Percentiles rank a stretch among this genome's conserved stretches.
Conservation (phyloP, 352 stramenopile species). For the Phytophthora pini region DNA sequence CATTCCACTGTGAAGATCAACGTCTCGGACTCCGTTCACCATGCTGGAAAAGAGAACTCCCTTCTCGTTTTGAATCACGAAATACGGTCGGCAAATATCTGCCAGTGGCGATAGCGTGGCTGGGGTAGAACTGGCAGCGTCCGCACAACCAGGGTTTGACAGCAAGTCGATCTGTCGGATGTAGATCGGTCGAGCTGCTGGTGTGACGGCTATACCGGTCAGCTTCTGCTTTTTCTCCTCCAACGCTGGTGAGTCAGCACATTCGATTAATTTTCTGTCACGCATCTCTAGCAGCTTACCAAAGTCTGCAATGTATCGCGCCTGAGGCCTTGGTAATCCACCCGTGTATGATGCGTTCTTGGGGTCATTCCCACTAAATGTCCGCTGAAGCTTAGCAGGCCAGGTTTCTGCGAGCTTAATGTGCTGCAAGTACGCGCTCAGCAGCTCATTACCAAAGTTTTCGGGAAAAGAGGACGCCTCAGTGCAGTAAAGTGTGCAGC, state of each 20-base stretch:
- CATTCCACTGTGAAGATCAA: constrained; percentile 55
- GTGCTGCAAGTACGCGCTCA: constrained; percentile 80
- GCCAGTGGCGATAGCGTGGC: constrained; percentile 19
- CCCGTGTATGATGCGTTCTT: constrained; percentile 78
- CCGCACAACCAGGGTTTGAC: constrained; percentile 30
- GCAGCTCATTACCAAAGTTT: constrained; percentile 74
- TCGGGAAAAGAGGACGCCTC: constrained; percentile 69
- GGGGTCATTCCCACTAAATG: constrained; percentile 71
- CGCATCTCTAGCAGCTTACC: constrained; percentile 78
- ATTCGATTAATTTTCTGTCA: constrained; percentile 63
- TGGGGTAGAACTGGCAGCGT: constrained; percentile 2
- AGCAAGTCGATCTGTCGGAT: constrained; percentile 81
- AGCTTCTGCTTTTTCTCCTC: constrained; percentile 81
- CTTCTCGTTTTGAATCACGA: constrained; percentile 88
- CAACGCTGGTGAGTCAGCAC: constrained; percentile 47
- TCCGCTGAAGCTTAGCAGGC: constrained; percentile 76
- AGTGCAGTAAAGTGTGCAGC: constrained; percentile 82
- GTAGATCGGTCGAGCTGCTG: constrained; percentile 73
- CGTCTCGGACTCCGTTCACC: constrained; percentile 79
- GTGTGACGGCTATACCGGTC: constrained; percentile 78
- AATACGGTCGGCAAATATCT: constrained; percentile 76
- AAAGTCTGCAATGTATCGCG: constrained; percentile 83
- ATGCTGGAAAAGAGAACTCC: constrained; percentile 89
- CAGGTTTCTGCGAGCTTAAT: constrained; percentile 80
- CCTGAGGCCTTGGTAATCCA: constrained; percentile 73